Percentiles rank a stretch among this genome's conserved stretches.
phyloP scores from a whole-genome alignment of 371 early-diverging fungal genomes.

The Mortierella sp. region DNA sequence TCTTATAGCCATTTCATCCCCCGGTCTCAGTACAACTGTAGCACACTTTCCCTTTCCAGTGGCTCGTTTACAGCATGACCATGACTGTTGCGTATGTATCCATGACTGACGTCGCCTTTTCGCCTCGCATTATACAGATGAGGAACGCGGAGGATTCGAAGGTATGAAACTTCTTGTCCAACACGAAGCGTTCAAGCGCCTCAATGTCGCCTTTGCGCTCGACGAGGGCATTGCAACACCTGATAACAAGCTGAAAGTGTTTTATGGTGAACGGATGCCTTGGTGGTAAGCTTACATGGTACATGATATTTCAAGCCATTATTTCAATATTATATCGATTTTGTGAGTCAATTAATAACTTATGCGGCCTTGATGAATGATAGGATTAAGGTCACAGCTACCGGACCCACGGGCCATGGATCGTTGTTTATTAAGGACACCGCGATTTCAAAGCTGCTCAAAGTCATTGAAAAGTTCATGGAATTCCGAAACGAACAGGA shows the following conservation, averaged over 20 bases:
- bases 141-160: slow-evolving; percentile 83
- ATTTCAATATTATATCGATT: too few relatives aligned
- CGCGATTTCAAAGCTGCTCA: slow-evolving; percentile 71
- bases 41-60: too few relatives aligned
- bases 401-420: slow-evolving; percentile 74
- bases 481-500: slow-evolving; percentile 66
- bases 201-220: slow-evolving; percentile 81
- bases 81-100: too few relatives aligned
- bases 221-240: slow-evolving; percentile 84
- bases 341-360: too few relatives aligned
- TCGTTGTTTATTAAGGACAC: slow-evolving; percentile 77
- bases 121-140: slow-evolving; percentile 62
- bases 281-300: too few relatives aligned
- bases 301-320: too few relatives aligned
- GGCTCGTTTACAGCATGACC: too few relatives aligned
- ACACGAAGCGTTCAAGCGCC: slow-evolving; percentile 66
- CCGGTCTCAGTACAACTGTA: too few relatives aligned
- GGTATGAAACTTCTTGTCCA: slow-evolving; percentile 77
- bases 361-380: too few relatives aligned
- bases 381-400: slow-evolving; percentile 52
- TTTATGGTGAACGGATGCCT: slow-evolving; percentile 82
- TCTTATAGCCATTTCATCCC: too few relatives aligned
- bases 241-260: slow-evolving; percentile 69
- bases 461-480: slow-evolving; percentile 66
- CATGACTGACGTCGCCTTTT: not conserved